Evolutionary conservation across 345 rosid genomes (phyloP).

Genomic region (Orychophragmus violaceus): DNA sequence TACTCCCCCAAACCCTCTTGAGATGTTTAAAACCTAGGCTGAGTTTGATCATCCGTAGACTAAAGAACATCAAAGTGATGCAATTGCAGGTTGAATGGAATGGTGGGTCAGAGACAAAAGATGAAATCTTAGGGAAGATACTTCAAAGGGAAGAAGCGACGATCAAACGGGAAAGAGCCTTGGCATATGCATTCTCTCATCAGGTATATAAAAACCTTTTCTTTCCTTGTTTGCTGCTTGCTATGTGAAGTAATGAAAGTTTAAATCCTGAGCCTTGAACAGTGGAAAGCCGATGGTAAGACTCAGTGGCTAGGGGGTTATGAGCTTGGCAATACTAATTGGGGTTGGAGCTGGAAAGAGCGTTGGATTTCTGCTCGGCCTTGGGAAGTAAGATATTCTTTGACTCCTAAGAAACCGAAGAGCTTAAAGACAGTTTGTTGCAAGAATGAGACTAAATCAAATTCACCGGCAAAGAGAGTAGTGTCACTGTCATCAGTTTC

Average conservation of each 20-base stretch:
- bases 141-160: conserved; percentile 85
- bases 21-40: neutral
- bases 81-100: conserved; percentile 83
- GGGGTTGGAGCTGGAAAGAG: conserved; percentile 99
- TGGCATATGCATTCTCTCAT: conserved; percentile 97
- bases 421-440: conserved; percentile 30
- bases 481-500: conserved; percentile 35
- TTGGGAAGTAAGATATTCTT: conserved; percentile 72
- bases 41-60: neutral
- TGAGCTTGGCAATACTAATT: conserved; percentile 66
- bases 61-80: neutral
- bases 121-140: conserved; percentile 62
- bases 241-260: neutral
- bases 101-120: conserved; percentile 72
- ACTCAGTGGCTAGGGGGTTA: conserved; percentile 41
- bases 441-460: conserved; percentile 37
- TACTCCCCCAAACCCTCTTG: neutral
- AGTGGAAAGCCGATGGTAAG: conserved; percentile 82
- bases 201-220: conserved; percentile 45
- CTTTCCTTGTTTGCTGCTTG: neutral
- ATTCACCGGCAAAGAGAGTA: conserved; percentile 45
- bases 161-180: conserved; percentile 79
- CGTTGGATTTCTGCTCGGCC: conserved; percentile 92
- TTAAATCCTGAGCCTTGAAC: neutral
- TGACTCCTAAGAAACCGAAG: conserved; percentile 51